A percentile compares a stretch with the other conserved stretches of the same genome.
Evolutionary conservation across 169 alveolate species (phyloP).

Genomic region (Eimeria acervulina): DNA sequence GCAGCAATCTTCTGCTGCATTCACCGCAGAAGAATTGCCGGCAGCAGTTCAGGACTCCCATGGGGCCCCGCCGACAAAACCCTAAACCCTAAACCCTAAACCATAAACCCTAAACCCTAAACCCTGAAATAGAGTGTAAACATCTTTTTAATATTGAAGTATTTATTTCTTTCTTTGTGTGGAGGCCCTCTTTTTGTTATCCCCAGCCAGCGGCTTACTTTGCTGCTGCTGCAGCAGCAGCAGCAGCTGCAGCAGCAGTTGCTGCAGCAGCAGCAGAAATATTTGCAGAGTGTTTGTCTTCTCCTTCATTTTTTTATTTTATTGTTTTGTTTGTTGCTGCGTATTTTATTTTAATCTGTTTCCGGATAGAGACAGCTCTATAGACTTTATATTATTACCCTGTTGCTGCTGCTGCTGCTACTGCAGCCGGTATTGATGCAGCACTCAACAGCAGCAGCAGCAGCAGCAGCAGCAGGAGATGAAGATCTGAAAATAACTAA

Average conservation of each 20-base stretch:
- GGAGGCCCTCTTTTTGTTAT: not conserved
- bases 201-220: not conserved
- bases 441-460: not conserved
- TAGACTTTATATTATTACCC: too few species aligned
- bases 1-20: not conserved
- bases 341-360: not conserved
- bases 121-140: not conserved
- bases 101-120: not conserved
- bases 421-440: not conserved
- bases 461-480: not conserved
- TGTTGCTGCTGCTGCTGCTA: conserved; percentile 2
- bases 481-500: not conserved
- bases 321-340: not conserved
- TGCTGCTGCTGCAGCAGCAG: not conserved
- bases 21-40: not conserved
- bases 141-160: too few species aligned
- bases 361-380: not conserved
- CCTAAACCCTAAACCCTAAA: conserved; percentile 2
- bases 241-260: not conserved
- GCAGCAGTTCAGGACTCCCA: not conserved
- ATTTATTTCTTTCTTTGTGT: not conserved
- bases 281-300: not conserved
- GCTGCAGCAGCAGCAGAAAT: conserved; percentile 14
- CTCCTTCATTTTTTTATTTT: not conserved
- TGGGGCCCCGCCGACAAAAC: not conserved